phyloP scores from a whole-genome alignment of 78 protist genomes.

The Capsaspora owczarzaki region DNA sequence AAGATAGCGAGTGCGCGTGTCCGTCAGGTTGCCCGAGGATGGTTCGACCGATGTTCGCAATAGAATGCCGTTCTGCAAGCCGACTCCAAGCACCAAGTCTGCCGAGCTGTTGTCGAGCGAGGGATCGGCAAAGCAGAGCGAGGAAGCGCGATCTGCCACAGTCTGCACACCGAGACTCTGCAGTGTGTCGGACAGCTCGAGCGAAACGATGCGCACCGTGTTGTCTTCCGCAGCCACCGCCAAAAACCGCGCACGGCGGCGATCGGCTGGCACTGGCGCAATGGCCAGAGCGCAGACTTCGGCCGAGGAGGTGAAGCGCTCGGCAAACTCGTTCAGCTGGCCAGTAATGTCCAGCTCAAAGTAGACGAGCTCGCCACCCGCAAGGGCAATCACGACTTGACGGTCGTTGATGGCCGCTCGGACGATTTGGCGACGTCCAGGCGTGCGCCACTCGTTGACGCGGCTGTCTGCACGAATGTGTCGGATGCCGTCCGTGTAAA shows the following conservation, averaged over 20 bases:
- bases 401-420: constrained; percentile 53
- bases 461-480: constrained; percentile 70
- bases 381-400: constrained; percentile 63
- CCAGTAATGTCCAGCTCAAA: constrained; percentile 85
- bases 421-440: constrained; percentile 45
- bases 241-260: constrained; percentile 55
- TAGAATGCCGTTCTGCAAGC: constrained; percentile 86
- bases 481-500: constrained; percentile 70
- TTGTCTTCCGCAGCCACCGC: constrained; percentile 48
- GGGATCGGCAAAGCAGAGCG: constrained; percentile 38
- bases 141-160: constrained; percentile 32
- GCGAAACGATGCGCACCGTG: constrained; percentile 70
- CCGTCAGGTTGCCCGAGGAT: constrained; percentile 74
- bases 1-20: constrained; percentile 68
- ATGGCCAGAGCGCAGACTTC: constrained; percentile 72
- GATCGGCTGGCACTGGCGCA: constrained; percentile 69
- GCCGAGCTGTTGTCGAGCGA: constrained; percentile 10
- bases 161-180: constrained; percentile 49
- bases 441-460: constrained; percentile 81
- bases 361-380: constrained; percentile 81
- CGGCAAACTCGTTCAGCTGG: constrained; percentile 61
- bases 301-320: constrained; percentile 37
- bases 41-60: constrained; percentile 72
- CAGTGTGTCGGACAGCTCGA: constrained; percentile 73
- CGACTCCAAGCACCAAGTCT: constrained; percentile 71